These are phyloP conservation scores for Paramarasmius palmivorus DNA, from an alignment of 1,284 basidiomycete species.

Conservation along the genomic window DNA sequence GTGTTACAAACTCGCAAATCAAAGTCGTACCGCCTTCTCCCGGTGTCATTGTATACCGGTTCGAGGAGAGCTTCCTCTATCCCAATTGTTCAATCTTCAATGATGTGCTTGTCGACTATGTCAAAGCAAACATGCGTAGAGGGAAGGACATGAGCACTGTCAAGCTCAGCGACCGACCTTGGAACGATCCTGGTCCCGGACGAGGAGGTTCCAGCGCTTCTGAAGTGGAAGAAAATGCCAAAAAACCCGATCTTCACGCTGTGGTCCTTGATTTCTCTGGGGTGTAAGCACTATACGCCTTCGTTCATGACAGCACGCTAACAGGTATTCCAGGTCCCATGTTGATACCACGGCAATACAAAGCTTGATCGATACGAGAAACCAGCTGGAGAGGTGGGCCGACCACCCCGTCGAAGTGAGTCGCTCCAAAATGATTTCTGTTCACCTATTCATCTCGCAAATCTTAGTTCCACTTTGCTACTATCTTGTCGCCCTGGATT, in stretches of 20 bases:
- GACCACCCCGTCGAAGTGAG: conserved; percentile 76
- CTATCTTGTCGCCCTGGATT: conserved; percentile 92
- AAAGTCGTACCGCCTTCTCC: conserved; percentile 80
- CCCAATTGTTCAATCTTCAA: conserved; percentile 88
- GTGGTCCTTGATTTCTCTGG: conserved; percentile 91
- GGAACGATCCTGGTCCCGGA: conserved; percentile 90
- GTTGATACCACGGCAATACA: conserved; percentile 91
- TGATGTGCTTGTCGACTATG: conserved; percentile 77
- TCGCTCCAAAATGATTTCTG: conserved; percentile 4
- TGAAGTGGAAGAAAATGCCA: conserved; percentile 52
- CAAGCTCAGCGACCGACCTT: conserved; percentile 77
- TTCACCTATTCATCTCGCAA: background rate
- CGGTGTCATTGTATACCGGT: conserved; percentile 90
- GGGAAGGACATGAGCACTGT: conserved; percentile 73
- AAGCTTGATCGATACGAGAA: conserved; percentile 86
- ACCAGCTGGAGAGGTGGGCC: conserved; percentile 86
- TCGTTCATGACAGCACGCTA: background rate
- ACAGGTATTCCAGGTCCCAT: conserved; percentile 52
- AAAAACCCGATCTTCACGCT: conserved; percentile 75
- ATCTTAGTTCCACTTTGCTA: conserved; percentile 82
- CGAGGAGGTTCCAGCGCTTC: conserved; percentile 42
- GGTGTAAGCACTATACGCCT: conserved; percentile 55
- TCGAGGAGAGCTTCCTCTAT: conserved; percentile 93
- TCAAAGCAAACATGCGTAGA: conserved; percentile 76
- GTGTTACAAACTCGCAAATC: conserved; percentile 71